phyloP scores from a whole-genome alignment of 1,139 yeast species.

The Zygoascus hellenicus region DNA sequence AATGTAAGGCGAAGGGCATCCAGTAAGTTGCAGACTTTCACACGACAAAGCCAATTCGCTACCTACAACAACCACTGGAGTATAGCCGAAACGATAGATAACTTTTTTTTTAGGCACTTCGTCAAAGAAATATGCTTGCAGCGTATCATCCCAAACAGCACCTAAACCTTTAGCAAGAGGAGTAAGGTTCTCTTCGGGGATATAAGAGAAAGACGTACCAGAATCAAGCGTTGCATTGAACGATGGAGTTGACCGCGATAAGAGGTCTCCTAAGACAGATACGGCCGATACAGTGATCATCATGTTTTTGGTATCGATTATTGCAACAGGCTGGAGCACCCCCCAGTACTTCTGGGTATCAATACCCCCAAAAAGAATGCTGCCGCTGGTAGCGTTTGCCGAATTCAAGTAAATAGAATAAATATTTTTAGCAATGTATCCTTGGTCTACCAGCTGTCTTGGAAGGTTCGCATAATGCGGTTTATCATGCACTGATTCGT shows the following conservation, averaged over 20 bases:
- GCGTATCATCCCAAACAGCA: conserved; percentile 13
- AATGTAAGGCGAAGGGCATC: conserved; percentile 17
- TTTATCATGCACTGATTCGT: conserved; percentile 31
- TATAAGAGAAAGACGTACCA: conserved; percentile 17
- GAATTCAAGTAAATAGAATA: conserved; percentile 49
- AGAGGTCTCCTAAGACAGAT: conserved; percentile 24
- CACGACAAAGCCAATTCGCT: conserved; percentile 29
- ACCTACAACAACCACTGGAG: conserved; percentile 39
- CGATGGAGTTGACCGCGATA: neutral
- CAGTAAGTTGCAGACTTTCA: conserved; percentile 41
- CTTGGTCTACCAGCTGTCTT: conserved; percentile 40
- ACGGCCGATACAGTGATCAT: conserved; percentile 11
- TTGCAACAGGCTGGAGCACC: conserved; percentile 32
- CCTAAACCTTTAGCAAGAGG: conserved; percentile 18
- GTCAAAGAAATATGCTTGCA: conserved; percentile 14
- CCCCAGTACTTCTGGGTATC: conserved; percentile 50
- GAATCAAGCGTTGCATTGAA: conserved; percentile 10
- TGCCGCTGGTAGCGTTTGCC: conserved; percentile 39
- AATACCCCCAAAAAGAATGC: conserved; percentile 53
- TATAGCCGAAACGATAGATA: conserved; percentile 39
- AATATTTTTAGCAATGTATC: conserved; percentile 41
- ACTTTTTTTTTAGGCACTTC: conserved; percentile 18
- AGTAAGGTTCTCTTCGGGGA: conserved; percentile 19
- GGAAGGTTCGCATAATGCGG: conserved; percentile 39
- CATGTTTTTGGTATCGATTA: conserved; percentile 12